Conservation (phyloP, 2,329 filamentous ascomycete genomes). For the Aspergillus sp. region DNA sequence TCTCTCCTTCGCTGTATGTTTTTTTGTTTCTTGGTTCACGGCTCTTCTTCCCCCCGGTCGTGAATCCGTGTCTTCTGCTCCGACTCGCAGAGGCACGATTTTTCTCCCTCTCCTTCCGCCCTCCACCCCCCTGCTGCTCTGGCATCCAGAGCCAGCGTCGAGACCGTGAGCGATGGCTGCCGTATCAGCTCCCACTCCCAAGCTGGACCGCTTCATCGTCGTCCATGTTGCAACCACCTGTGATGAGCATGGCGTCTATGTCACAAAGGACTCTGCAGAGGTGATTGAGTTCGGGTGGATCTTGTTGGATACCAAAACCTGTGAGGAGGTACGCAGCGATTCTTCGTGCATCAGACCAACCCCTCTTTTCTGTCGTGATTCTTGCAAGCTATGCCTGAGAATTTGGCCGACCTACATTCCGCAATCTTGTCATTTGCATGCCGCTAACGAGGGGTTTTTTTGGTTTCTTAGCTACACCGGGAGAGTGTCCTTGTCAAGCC, state of each 20-base stretch:
- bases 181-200: conserved; percentile 57
- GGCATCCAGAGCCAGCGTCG: conserved; percentile 20
- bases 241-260: conserved; percentile 98
- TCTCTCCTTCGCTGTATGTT: conserved; percentile 17
- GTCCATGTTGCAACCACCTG: conserved; percentile 99
- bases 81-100: conserved; percentile 27
- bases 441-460: conserved; percentile 26
- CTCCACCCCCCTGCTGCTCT: conserved; percentile 28
- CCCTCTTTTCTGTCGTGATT: conserved; percentile 3
- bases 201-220: conserved; percentile 93
- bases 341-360: conserved; percentile 10
- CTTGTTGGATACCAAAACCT: conserved; percentile 83
- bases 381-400: not conserved
- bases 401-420: not conserved
- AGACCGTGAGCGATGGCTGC: conserved; percentile 40
- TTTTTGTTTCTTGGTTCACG: conserved; percentile 31
- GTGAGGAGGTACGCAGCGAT: conserved; percentile 74
- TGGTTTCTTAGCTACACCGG: conserved; percentile 70
- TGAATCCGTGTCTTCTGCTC: conserved; percentile 30
- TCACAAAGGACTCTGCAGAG: conserved; percentile 98
- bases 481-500: conserved; percentile 97
- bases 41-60: conserved; percentile 21
- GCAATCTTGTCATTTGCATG: conserved; percentile 19
- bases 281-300: conserved; percentile 99
- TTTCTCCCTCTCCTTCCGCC: conserved; percentile 17